Evolutionary conservation across 108 stramenopile genomes (phyloP).

Genomic region (Bacterosira constricta): DNA sequence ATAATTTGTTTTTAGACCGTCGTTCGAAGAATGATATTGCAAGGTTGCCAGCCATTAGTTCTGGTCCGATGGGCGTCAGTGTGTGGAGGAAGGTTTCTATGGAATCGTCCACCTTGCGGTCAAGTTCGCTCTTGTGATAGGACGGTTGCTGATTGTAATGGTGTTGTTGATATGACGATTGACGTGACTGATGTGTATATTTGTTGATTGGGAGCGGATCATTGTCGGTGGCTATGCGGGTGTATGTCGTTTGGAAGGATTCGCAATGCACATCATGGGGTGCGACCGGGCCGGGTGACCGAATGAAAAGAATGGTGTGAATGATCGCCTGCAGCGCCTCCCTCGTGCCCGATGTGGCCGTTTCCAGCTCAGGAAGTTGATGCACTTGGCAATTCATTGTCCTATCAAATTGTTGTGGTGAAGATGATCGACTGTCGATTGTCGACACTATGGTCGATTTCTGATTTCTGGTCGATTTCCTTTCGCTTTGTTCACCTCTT

Average conservation of each 20-base stretch:
- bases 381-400: conserved; percentile 87
- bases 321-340: conserved; percentile 86
- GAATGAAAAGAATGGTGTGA: conserved; percentile 86
- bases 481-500: no score
- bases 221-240: conserved; percentile 68
- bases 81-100: conserved; percentile 78
- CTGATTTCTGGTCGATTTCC: no score
- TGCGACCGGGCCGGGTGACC: conserved; percentile 81
- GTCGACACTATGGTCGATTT: no score
- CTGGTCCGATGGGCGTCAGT: conserved; percentile 80
- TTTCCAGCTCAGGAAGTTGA: conserved; percentile 82
- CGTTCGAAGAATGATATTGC: conserved; percentile 84
- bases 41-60: conserved; percentile 77
- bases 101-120: conserved; percentile 77
- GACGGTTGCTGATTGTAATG: conserved; percentile 17
- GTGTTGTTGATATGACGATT: conserved; percentile 1
- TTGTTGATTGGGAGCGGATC: conserved; percentile 2
- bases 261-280: conserved; percentile 83
- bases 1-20: conserved; percentile 74
- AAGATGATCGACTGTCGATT: no score
- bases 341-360: conserved; percentile 80
- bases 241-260: conserved; percentile 80
- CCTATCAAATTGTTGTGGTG: no score
- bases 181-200: neutral
- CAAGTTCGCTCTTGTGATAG: conserved; percentile 60